A percentile compares a stretch with the other conserved stretches of the same genome.
These are phyloP conservation scores for Pyrenochaeta sp. DNA, from an alignment of 2,329 filamentous ascomycete genomes.

Conservation along the genomic window DNA sequence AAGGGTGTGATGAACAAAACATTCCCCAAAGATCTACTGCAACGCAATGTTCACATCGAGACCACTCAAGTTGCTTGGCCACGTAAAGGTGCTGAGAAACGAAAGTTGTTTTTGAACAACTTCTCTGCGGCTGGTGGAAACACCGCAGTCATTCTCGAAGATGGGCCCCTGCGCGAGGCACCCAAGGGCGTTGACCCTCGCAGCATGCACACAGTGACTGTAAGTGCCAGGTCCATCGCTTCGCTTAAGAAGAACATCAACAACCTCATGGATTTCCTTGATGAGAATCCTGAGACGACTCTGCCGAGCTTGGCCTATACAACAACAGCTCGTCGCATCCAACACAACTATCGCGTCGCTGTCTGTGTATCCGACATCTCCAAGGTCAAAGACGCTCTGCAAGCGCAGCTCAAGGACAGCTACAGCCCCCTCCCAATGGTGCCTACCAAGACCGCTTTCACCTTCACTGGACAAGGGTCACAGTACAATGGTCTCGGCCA, in stretches of 20 bases:
- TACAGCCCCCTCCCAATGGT: conserved; percentile 64
- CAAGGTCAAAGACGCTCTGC: conserved; percentile 56
- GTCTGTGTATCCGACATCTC: conserved; percentile 57
- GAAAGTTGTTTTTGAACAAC: conserved; percentile 62
- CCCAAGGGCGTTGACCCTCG: conserved; percentile 56
- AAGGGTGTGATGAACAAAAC: conserved; percentile 65
- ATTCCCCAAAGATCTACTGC: conserved; percentile 61
- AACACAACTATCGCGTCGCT: conserved; percentile 62
- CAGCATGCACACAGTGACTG: conserved; percentile 57
- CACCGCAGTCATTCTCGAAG: conserved; percentile 62
- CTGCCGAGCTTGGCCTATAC: conserved; percentile 62
- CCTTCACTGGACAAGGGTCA: conserved; percentile 62
- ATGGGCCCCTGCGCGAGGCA: conserved; percentile 55
- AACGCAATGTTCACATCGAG: conserved; percentile 64
- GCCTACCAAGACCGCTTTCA: conserved; percentile 60
- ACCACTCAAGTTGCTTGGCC: conserved; percentile 55
- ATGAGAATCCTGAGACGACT: conserved; percentile 55
- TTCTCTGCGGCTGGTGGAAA: conserved; percentile 64
- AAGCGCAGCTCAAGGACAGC: conserved; percentile 58
- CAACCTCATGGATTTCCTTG: conserved; percentile 57
- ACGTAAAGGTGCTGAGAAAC: conserved; percentile 58
- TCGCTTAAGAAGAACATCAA: conserved; percentile 62
- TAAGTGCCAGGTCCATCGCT: conserved; percentile 61
- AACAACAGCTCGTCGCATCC: conserved; percentile 61
- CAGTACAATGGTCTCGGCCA: conserved; percentile 62